Base-by-base conservation (phyloP, 2,329 filamentous ascomycete genomes). In the Xylaria sp. region DNA sequence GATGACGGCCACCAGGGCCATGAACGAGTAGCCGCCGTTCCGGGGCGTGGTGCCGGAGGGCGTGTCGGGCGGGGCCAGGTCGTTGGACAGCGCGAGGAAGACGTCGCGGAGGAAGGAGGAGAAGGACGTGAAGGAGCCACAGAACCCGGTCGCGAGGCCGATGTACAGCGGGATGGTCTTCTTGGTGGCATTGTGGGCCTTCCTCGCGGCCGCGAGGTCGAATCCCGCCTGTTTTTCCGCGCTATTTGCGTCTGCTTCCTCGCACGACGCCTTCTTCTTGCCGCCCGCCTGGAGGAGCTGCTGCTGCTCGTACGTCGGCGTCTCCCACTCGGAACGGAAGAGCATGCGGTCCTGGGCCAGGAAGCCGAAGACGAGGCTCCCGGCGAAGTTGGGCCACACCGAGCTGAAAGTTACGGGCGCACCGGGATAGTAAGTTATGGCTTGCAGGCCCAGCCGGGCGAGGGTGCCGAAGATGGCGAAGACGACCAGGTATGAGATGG, bases 161-260 rank as follows among this genome's bases (percentile, higher is more conserved):
- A 96, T 88, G 68, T 95, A 96, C 0, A 96, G 78, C 0, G 93
- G 92, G 22, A 96, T 89, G 0, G 89, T 90, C 76, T 95, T 96
- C 69, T 96, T 96, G 22, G 78, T 74, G 4, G 85, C 78, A 37
- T 81, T 70, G 66, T 89, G 84, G 1, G 78, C 78, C 66, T 87
- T 82, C 63, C 79, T 81, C 4, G 77, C 77, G 2, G 77, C 74
- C 6, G 70, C 69, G 3, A 78, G 61, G 50, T 80, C 73, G 16
- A 73, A 59, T 48, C 52, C 54, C 16, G 41, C 17, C 39, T 7
- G 29, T 7, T 44, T 44, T 6, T 54, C 46, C 4, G 59, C 50
- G 41, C 56, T 24, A 57, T 62, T 47, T 5, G 46, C 38, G 7
- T 66, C 71, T 22, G 59, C 67, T 50, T 77, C 76, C 37, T 76